Conservation (phyloP, 1,284 basidiomycete genomes). For the Pholiota adiposa region DNA sequence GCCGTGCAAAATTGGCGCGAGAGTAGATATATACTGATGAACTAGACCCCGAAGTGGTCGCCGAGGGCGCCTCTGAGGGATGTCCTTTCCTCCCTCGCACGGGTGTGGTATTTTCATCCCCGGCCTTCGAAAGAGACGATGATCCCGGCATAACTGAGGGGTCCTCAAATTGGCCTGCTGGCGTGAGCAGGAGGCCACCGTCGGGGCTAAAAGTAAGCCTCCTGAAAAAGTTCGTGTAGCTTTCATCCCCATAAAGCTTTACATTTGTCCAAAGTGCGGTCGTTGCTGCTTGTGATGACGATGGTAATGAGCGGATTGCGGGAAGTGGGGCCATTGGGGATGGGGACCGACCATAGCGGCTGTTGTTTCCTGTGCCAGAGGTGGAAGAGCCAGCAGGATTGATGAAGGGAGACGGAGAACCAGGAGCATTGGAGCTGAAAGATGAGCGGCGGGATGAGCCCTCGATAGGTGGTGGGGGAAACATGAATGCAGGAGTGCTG, state of each 20-base stretch:
- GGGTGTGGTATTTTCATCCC: conserved; percentile 38
- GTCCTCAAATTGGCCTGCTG: conserved; percentile 96
- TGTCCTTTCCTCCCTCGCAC: conserved; percentile 58
- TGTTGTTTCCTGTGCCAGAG: conserved; percentile 11
- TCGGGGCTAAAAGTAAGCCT: conserved; percentile 94
- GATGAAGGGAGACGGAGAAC: conserved; percentile 64
- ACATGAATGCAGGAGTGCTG: conserved; percentile 61
- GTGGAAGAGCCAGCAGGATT: neutral
- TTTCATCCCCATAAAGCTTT: conserved; percentile 93
- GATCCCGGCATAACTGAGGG: conserved; percentile 62
- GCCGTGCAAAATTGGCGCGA: conserved; percentile 88
- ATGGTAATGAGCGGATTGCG: conserved; percentile 73
- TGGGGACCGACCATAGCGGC: conserved; percentile 81
- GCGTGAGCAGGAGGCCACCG: conserved; percentile 90
- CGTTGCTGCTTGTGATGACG: conserved; percentile 30
- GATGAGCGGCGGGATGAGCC: conserved; percentile 85
- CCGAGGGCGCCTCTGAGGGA: conserved; percentile 39
- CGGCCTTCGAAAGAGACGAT: conserved; percentile 9
- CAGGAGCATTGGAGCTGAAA: conserved; percentile 82
- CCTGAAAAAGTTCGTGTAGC: conserved; percentile 95
- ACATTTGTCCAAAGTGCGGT: conserved; percentile 38
- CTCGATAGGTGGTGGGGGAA: conserved; percentile 73
- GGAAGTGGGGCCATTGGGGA: conserved; percentile 91
- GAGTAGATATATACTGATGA: conserved; percentile 96
- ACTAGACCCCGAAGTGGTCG: conserved; percentile 28